Base-by-base conservation (phyloP, 495 filamentous ascomycete species). In the Talaromyces ruber region DNA sequence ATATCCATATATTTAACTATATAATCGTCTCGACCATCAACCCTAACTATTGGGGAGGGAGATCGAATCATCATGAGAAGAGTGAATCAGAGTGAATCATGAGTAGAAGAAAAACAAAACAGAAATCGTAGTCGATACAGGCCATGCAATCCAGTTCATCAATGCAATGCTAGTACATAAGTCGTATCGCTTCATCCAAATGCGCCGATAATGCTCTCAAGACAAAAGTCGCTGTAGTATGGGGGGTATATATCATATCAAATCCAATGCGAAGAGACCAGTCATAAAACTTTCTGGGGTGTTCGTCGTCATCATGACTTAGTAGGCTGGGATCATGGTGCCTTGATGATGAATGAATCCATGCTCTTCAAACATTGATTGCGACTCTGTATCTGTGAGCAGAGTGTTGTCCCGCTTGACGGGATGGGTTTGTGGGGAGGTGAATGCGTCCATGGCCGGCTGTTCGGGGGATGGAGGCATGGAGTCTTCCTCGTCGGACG, bases 391-490 rank as follows among this genome's bases (percentile, higher is more conserved):
- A 55, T 64, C 66, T n/a, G 72, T 62, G 64, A 80, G 68, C 12
- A 77, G 62, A 70, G 81, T 80, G 56, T 80, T 73, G 63, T 80
- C 79, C 50, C 74, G 80, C 62, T 79, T 70, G 68, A 82, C 81
- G 55, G 79, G 73, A 67, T 85, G 77, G 60, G 76, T 65, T 72
- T 84, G 74, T 78, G 51, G 14, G 65, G 88, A 83, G 43, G 86
- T 79, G 70, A 93, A 90, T 39, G 85, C 76, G 64, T 88, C 82
- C 59, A 92, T 77, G 2, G 84, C 79, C 4, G 76, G 73, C 66
- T 82, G 75, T 60, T 88, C 88, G 54, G 93, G 93, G 59, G 93
- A 96, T n/a, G 89, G 86, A 32, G 93, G 92, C 81, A 90, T 89
- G 29, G 84, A 80, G 60, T 89, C 87, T 62, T 89, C 86, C 53